phyloP scores from a whole-genome alignment of 2,329 filamentous ascomycete species.

The Fusarium guadeloupense region DNA sequence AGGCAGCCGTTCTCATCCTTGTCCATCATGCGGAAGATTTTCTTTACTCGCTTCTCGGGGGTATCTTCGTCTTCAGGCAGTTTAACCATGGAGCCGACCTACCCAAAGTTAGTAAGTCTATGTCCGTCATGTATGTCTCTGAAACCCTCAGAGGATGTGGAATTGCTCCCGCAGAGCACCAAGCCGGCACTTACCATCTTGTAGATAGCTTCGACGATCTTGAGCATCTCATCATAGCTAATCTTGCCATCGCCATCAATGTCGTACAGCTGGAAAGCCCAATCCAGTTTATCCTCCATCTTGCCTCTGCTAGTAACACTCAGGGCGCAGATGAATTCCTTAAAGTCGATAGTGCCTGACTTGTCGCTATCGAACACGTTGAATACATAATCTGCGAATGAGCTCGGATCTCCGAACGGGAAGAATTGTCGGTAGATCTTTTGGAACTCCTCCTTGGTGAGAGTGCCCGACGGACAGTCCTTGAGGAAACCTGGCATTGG shows the following conservation, averaged over 20 bases:
- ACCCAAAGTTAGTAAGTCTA: constrained; percentile 13
- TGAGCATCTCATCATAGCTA: constrained; percentile 98
- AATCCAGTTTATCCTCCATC: constrained; percentile 99
- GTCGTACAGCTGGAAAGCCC: constrained; percentile 99
- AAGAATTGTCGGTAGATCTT: constrained; percentile 99
- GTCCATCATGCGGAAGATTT: constrained; percentile 99
- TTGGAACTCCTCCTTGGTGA: constrained; percentile 98
- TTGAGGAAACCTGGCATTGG: constrained; percentile 83
- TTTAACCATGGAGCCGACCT: constrained; percentile 99
- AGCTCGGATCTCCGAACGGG: constrained; percentile 95
- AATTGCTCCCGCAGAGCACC: neutral
- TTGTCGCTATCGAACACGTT: constrained; percentile 99
- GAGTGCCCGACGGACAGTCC: constrained; percentile 95
- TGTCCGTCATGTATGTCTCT: neutral
- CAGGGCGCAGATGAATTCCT: constrained; percentile 98
- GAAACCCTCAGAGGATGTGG: no score
- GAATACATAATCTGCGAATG: constrained; percentile 98
- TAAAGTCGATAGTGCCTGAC: constrained; percentile 97
- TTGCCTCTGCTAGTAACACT: constrained; percentile 96
- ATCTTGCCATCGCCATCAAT: constrained; percentile 99
- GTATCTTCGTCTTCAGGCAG: constrained; percentile 98
- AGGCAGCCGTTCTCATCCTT: constrained; percentile 98
- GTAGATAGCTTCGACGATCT: constrained; percentile 99
- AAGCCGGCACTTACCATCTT: constrained; percentile 79
- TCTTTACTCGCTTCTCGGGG: constrained; percentile 95